Conservation (phyloP, 2,329 filamentous ascomycete species). For the Apiospora kogelbergensis region DNA sequence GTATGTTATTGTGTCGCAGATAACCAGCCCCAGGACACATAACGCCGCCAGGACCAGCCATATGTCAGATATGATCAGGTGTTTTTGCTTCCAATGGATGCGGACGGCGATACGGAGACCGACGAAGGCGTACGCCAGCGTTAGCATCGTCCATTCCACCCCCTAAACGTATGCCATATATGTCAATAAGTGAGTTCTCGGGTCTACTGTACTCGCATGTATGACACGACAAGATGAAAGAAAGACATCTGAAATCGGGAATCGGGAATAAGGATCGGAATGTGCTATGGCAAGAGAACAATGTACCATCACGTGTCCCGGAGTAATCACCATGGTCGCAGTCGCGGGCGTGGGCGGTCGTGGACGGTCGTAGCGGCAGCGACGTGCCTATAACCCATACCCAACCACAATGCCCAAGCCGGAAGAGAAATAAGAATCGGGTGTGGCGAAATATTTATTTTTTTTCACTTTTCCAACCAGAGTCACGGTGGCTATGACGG, state of each 20-base stretch:
- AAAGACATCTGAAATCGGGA: too few relatives aligned
- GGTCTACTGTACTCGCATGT: neutral
- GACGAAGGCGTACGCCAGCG: slow-evolving; percentile 13
- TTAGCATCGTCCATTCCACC: slow-evolving; percentile 14
- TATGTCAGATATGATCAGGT: slow-evolving; percentile 14
- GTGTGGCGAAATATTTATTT: too few relatives aligned
- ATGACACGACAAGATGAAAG: neutral
- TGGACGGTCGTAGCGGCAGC: neutral
- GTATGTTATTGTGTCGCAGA: slow-evolving; percentile 16
- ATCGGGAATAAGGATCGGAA: neutral
- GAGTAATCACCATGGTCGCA: neutral
- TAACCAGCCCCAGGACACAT: slow-evolving; percentile 13
- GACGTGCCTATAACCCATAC: neutral
- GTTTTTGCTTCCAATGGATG: slow-evolving; percentile 11
- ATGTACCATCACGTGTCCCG: neutral
- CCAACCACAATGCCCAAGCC: neutral
- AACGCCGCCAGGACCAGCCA: slow-evolving; percentile 12
- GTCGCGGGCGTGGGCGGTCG: neutral
- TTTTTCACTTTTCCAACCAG: too few relatives aligned
- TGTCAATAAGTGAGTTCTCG: neutral
- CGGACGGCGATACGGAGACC: slow-evolving; percentile 15
- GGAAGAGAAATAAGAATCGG: too few relatives aligned
- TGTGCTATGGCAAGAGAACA: neutral
- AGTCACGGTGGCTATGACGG: neutral
- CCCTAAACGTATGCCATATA: neutral